Evolutionary conservation across 495 filamentous ascomycete genomes (phyloP).

Genomic region (Penicillium angulare): DNA sequence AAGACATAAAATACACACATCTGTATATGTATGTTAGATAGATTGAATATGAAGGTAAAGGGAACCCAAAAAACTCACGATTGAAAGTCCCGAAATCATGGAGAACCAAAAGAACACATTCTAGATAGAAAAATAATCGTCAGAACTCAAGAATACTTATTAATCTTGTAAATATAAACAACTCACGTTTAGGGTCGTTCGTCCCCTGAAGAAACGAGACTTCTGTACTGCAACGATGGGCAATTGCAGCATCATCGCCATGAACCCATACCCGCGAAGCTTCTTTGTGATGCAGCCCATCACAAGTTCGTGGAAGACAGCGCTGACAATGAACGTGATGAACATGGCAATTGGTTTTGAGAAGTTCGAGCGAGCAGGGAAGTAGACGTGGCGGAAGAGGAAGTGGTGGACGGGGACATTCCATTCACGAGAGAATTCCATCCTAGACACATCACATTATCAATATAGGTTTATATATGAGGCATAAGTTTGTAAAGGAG

Average conservation of each 20-base stretch:
- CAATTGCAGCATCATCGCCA: conserved; percentile 93
- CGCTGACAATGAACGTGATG: conserved; percentile 88
- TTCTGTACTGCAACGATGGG: conserved; percentile 91
- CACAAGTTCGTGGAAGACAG: conserved; percentile 89
- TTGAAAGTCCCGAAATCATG: conserved; percentile 86
- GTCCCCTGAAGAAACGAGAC: conserved; percentile 68
- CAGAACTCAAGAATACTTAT: not conserved
- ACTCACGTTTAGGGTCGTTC: conserved; percentile 70
- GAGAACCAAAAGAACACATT: conserved; percentile 94
- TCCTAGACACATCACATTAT: conserved; percentile 44
- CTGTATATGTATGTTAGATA: conserved; percentile 22
- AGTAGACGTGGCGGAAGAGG: conserved; percentile 92
- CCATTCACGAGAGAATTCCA: conserved; percentile 97
- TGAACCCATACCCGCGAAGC: conserved; percentile 87
- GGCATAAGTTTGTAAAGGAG: too few species aligned
- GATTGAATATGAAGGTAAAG: not conserved
- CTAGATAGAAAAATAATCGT: conserved; percentile 13
- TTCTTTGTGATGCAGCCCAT: conserved; percentile 99
- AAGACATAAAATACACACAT: conserved; percentile 60
- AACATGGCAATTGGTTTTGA: conserved; percentile 78
- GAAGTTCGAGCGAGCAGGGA: conserved; percentile 68
- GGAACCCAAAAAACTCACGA: conserved; percentile 70
- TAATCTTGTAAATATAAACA: too few species aligned
- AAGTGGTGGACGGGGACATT: conserved; percentile 99
- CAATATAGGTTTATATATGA: not conserved